Percentiles rank a stretch among this genome's conserved stretches.
Evolutionary conservation across 192 early-diverging fungal species (phyloP).

Genomic region (Linnemannia hyalina): DNA sequence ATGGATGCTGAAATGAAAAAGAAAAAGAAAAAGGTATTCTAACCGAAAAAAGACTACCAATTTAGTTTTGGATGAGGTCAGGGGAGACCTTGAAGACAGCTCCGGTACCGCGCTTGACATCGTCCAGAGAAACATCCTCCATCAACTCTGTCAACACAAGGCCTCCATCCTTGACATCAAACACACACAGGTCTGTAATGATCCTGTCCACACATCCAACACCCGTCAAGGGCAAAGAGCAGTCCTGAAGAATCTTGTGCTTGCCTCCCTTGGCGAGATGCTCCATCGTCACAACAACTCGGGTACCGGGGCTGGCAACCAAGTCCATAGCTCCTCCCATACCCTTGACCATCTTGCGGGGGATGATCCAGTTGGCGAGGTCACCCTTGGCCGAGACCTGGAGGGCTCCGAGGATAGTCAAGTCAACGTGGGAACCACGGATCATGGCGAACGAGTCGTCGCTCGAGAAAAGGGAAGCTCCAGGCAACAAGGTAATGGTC

Average conservation of each 20-base stretch:
- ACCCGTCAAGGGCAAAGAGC: constrained; percentile 81
- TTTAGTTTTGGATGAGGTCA: constrained; percentile 45
- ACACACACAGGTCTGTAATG: constrained; percentile 77
- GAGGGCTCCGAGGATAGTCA: constrained; percentile 83
- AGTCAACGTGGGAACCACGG: constrained; percentile 80
- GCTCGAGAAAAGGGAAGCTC: constrained; percentile 77
- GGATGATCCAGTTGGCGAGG: constrained; percentile 90
- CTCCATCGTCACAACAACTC: constrained; percentile 83
- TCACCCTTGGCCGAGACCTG: constrained; percentile 83
- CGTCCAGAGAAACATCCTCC: constrained; percentile 70
- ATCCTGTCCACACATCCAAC: constrained; percentile 74
- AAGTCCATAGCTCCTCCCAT: constrained; percentile 89
- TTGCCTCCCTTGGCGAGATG: constrained; percentile 68
- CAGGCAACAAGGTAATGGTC: constrained; percentile 78
- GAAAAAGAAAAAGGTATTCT: neutral
- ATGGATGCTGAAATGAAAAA: neutral
- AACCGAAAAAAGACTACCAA: neutral
- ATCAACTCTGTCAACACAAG: constrained; percentile 77
- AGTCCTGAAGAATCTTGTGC: constrained; percentile 80
- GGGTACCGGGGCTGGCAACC: constrained; percentile 74
- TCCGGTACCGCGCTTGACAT: constrained; percentile 74
- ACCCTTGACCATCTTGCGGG: constrained; percentile 89
- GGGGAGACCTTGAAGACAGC: constrained; percentile 68
- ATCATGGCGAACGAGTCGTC: constrained; percentile 88
- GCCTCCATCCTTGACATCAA: constrained; percentile 71